phyloP scores from a whole-genome alignment of 805 yeast species.

The Zygotorulaspora danielsina region DNA sequence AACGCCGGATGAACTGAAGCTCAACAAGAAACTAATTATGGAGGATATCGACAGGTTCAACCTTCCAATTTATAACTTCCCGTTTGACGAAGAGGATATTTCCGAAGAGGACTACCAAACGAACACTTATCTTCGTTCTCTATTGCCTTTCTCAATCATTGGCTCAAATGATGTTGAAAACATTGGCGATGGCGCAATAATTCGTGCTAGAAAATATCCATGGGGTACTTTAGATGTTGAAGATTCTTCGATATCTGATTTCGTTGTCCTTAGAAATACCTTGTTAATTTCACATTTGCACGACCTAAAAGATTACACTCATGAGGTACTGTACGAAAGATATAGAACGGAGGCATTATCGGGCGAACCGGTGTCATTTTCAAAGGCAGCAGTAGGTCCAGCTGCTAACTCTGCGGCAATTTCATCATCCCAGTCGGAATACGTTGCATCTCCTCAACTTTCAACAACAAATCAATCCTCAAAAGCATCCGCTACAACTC shows the following conservation, averaged over 20 bases:
- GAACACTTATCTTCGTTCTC: constrained; percentile 57
- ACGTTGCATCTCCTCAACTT: constrained; percentile 14
- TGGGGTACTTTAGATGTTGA: constrained; percentile 60
- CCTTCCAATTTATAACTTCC: constrained; percentile 72
- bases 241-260: constrained; percentile 73
- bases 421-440: constrained; percentile 7
- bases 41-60: constrained; percentile 71
- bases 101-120: constrained; percentile 65
- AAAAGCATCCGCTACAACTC: constrained; percentile 4
- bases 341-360: constrained; percentile 85
- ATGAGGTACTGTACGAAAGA: constrained; percentile 79
- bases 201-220: constrained; percentile 53
- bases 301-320: constrained; percentile 85
- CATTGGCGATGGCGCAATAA: constrained; percentile 38
- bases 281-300: constrained; percentile 78
- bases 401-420: constrained; percentile 29
- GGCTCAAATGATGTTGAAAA: constrained; percentile 63
- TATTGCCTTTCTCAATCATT: constrained; percentile 64
- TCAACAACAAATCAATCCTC: constrained; percentile 9
- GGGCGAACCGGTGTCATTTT: constrained; percentile 41
- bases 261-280: constrained; percentile 72
- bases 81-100: constrained; percentile 49
- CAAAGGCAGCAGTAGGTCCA: constrained; percentile 17
- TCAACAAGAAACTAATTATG: constrained; percentile 67
- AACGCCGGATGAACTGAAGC: constrained; percentile 68